Percentiles rank a stretch among this genome's conserved stretches.
These are phyloP conservation scores for Xylariales sp. DNA, from an alignment of 2,329 filamentous ascomycete species.

Conservation along the genomic window DNA sequence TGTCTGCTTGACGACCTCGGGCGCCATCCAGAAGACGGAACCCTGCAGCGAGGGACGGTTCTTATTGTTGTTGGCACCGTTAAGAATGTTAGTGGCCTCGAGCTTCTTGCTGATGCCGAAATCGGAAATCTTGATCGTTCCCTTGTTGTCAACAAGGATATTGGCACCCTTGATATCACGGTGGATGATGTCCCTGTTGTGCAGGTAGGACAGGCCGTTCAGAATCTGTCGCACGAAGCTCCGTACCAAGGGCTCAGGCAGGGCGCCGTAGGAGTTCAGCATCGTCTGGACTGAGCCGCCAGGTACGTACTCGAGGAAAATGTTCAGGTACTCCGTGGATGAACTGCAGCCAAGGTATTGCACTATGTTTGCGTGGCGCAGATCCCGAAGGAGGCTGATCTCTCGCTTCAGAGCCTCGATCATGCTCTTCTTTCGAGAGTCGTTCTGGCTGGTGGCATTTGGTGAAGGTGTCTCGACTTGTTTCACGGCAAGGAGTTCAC, in stretches of 20 bases:
- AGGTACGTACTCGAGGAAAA: constrained; percentile 98
- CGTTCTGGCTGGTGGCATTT: constrained; percentile 72
- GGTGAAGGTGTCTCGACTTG: constrained; percentile 87
- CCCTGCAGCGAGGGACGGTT: constrained; percentile 81
- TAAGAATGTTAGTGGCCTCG: constrained; percentile 81
- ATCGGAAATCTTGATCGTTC: constrained; percentile 97
- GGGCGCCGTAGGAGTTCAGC: constrained; percentile 95
- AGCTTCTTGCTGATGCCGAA: constrained; percentile 99
- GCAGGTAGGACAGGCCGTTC: constrained; percentile 85
- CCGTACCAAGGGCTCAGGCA: constrained; percentile 87
- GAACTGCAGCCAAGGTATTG: constrained; percentile 95
- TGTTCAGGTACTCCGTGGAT: constrained; percentile 88
- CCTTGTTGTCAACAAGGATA: constrained; percentile 97
- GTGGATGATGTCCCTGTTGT: constrained; percentile 93
- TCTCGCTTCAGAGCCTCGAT: constrained; percentile 95
- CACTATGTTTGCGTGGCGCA: constrained; percentile 95
- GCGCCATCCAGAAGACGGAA: constrained; percentile 99
- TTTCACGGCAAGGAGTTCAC: constrained; percentile 96
- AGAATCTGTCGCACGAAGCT: constrained; percentile 97
- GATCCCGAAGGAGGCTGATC: constrained; percentile 86
- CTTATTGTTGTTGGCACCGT: constrained; percentile 61
- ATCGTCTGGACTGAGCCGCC: constrained; percentile 97
- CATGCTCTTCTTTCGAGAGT: constrained; percentile 95
- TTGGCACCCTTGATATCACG: constrained; percentile 99
- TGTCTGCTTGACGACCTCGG: constrained; percentile 96